Evolutionary conservation across 108 stramenopile species (phyloP).

Genomic region (Aurantiochytrium sp.): DNA sequence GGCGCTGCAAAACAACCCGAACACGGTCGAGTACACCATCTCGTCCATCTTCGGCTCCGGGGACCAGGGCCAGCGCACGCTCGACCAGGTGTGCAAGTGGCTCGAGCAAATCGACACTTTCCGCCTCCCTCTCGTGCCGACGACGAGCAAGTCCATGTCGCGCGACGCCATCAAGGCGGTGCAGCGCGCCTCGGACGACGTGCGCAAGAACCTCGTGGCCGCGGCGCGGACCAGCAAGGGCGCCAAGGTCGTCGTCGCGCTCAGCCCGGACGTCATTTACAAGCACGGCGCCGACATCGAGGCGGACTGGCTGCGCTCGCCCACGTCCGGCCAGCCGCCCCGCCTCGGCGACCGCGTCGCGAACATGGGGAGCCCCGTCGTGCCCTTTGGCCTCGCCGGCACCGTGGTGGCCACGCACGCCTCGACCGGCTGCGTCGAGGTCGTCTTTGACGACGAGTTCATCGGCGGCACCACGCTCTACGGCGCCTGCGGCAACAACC

Average conservation of each 20-base stretch:
- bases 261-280: constrained; percentile 33
- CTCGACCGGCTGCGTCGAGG: constrained; percentile 86
- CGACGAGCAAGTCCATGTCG: constrained; percentile 80
- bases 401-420: constrained; percentile 91
- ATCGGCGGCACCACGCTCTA: constrained; percentile 86
- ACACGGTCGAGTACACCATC: constrained; percentile 47
- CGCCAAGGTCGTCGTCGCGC: constrained; percentile 25
- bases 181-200: constrained; percentile 84
- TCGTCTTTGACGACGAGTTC: constrained; percentile 97
- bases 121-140: constrained; percentile 77
- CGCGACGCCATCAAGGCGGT: constrained; percentile 79
- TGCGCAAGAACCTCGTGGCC: constrained; percentile 73
- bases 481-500: constrained; percentile 85
- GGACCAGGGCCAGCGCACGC: background rate
- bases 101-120: constrained; percentile 75
- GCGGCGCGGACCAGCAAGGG: constrained; percentile 52
- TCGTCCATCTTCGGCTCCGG: background rate
- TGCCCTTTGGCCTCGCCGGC: constrained; percentile 91
- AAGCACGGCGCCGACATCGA: constrained; percentile 17
- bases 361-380: constrained; percentile 79
- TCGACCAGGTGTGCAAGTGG: constrained; percentile 72
- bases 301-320: background rate
- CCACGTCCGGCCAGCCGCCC: constrained; percentile 44
- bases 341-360: constrained; percentile 84
- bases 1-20: constrained; percentile 64